Conservation (phyloP, 768 basidiomycete genomes). For the Mycena venus region DNA sequence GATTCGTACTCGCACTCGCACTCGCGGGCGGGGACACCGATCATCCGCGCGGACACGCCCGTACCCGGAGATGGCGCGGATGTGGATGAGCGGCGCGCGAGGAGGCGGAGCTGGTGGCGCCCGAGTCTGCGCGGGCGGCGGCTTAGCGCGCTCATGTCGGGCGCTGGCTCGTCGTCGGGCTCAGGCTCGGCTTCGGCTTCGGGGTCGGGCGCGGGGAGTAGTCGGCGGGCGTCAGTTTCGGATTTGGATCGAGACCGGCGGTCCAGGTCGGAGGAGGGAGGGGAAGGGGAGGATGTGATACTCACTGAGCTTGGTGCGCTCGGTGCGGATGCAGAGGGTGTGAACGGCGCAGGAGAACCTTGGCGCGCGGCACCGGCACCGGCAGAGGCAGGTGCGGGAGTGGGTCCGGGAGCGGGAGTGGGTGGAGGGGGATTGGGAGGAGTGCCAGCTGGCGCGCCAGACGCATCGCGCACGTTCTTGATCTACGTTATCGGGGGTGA, state of each 20-base stretch:
- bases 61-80: too few species aligned
- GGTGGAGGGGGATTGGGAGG: neutral
- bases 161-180: neutral
- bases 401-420: neutral
- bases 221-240: neutral
- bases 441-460: constrained; percentile 17
- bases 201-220: constrained; percentile 15
- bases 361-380: neutral
- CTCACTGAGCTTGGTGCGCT: too few species aligned
- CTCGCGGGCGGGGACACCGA: too few species aligned
- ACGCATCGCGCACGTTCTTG: constrained; percentile 78
- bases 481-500: constrained; percentile 91
- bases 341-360: too few species aligned
- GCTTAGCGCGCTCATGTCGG: neutral
- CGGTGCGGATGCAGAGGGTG: too few species aligned
- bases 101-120: constrained; percentile 17
- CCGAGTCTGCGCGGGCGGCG: neutral
- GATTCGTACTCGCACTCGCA: too few species aligned
- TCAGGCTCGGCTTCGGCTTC: neutral
- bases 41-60: too few species aligned
- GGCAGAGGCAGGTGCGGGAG: neutral
- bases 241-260: too few species aligned
- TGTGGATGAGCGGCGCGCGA: neutral
- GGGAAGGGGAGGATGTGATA: constrained; percentile 15
- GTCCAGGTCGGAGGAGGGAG: constrained; percentile 5